phyloP scores from a whole-genome alignment of 2,329 filamentous ascomycete species.

The Lecanoromycetidae sp. region DNA sequence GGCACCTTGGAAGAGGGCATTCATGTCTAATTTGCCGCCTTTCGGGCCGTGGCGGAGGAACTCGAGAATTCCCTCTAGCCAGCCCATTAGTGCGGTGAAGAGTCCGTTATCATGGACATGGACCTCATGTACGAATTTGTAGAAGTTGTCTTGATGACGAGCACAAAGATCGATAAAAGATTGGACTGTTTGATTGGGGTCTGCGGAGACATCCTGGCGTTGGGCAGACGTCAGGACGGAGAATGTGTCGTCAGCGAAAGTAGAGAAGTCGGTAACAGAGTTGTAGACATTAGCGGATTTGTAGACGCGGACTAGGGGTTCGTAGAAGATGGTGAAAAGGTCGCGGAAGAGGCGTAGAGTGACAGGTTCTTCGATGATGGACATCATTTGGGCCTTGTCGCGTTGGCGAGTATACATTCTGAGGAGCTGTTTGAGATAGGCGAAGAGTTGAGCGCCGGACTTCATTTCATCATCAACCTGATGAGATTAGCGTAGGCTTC shows the following conservation, averaged over 20 bases:
- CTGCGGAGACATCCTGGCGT: slow-evolving; percentile 71
- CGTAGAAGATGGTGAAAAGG: slow-evolving; percentile 97
- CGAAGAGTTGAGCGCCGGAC: slow-evolving; percentile 82
- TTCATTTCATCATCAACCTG: slow-evolving; percentile 71
- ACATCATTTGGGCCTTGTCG: slow-evolving; percentile 95
- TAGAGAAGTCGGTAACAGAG: slow-evolving; percentile 90
- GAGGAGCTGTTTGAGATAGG: slow-evolving; percentile 84
- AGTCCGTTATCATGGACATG: slow-evolving; percentile 93
- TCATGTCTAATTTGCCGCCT: slow-evolving; percentile 84
- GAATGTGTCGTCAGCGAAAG: slow-evolving; percentile 88
- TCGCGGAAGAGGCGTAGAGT: slow-evolving; percentile 93
- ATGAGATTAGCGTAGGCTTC: slow-evolving; percentile 2
- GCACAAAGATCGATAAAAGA: slow-evolving; percentile 95
- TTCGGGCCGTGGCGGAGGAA: slow-evolving; percentile 79
- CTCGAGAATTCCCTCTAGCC: slow-evolving; percentile 85
- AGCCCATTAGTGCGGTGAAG: slow-evolving; percentile 91
- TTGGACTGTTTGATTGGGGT: slow-evolving; percentile 96
- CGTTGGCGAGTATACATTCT: slow-evolving; percentile 84
- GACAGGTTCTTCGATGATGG: slow-evolving; percentile 90
- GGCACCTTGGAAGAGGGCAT: slow-evolving; percentile 76
- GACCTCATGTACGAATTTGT: slow-evolving; percentile 98
- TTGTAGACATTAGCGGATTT: slow-evolving; percentile 98
- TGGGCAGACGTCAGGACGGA: slow-evolving; percentile 59
- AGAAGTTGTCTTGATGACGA: slow-evolving; percentile 91
- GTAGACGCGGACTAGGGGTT: slow-evolving; percentile 91